Evolutionary conservation across 768 basidiomycete genomes (phyloP).

Genomic region (Crucibulum laeve): DNA sequence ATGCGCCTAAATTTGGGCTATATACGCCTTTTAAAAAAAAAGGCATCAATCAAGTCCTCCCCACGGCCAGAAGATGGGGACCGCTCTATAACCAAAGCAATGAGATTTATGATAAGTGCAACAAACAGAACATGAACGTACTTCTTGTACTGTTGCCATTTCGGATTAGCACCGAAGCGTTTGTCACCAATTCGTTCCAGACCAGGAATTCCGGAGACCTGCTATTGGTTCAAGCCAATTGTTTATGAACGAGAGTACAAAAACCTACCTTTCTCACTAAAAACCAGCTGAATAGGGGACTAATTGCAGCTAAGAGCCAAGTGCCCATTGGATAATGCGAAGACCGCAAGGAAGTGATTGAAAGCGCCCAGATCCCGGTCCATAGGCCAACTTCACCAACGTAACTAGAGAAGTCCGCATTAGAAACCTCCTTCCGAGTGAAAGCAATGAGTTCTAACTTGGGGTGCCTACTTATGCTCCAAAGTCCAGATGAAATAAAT

Average conservation of each 20-base stretch:
- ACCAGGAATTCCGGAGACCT: constrained; percentile 69
- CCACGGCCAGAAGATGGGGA: constrained; percentile 47
- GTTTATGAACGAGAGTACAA: not conserved
- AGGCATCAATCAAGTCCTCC: no score
- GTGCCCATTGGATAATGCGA: constrained; percentile 40
- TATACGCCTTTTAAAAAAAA: no score
- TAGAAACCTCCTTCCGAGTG: not conserved
- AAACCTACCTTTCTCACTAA: constrained; percentile 46
- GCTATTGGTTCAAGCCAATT: constrained; percentile 3
- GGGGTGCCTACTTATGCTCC: constrained; percentile 66
- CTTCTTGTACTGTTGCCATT: constrained; percentile 59
- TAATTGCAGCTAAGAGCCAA: constrained; percentile 42
- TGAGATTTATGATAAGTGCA: not conserved
- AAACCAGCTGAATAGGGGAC: constrained; percentile 62
- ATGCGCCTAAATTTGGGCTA: no score
- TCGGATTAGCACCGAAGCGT: constrained; percentile 48
- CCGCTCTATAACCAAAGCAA: constrained; percentile 19
- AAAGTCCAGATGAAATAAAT: constrained; percentile 67
- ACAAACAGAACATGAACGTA: constrained; percentile 16
- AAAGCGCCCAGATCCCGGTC: constrained; percentile 61
- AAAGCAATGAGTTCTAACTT: constrained; percentile 39
- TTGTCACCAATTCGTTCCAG: constrained; percentile 57
- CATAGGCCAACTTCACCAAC: constrained; percentile 70
- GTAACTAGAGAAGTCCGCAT: constrained; percentile 38
- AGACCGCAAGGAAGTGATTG: constrained; percentile 42